Evolutionary conservation across 768 basidiomycete species (phyloP).

Genomic region (Tulasnella calospora): DNA sequence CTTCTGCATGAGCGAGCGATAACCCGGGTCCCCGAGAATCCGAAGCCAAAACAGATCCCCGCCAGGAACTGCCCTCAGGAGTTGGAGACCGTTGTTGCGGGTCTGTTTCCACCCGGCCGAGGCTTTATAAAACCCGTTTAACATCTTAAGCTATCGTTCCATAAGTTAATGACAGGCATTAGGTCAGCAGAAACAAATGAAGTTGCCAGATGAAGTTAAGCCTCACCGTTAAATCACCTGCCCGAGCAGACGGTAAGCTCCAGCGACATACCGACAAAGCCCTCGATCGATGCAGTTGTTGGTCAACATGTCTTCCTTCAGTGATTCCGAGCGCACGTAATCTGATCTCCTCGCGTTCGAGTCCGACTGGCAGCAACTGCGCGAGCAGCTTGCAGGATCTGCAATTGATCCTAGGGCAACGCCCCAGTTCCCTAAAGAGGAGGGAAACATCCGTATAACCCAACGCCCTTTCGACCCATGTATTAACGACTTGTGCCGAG

Average conservation of each 20-base stretch:
- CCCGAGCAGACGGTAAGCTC: neutral
- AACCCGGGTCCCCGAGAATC: neutral
- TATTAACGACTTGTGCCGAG: neutral
- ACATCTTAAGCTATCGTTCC: neutral
- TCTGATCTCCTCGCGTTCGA: neutral
- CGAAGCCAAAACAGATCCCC: neutral
- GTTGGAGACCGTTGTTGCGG: neutral
- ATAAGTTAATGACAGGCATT: neutral
- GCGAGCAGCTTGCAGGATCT: neutral
- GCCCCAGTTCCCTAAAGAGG: neutral
- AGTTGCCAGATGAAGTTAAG: neutral
- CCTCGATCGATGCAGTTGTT: neutral
- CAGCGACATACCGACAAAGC: neutral
- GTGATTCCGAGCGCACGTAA: neutral
- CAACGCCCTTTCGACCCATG: neutral
- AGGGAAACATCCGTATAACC: neutral
- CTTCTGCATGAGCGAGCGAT: neutral
- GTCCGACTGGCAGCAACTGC: neutral
- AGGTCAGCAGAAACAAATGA: neutral
- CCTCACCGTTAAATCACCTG: neutral
- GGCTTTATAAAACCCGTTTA: neutral
- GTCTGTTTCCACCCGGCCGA: neutral
- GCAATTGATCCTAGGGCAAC: neutral
- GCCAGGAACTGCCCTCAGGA: neutral
- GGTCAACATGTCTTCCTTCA: neutral